These are phyloP conservation scores for Microsporum canis DNA, from an alignment of 2,329 filamentous ascomycete species.

Conservation along the genomic window DNA sequence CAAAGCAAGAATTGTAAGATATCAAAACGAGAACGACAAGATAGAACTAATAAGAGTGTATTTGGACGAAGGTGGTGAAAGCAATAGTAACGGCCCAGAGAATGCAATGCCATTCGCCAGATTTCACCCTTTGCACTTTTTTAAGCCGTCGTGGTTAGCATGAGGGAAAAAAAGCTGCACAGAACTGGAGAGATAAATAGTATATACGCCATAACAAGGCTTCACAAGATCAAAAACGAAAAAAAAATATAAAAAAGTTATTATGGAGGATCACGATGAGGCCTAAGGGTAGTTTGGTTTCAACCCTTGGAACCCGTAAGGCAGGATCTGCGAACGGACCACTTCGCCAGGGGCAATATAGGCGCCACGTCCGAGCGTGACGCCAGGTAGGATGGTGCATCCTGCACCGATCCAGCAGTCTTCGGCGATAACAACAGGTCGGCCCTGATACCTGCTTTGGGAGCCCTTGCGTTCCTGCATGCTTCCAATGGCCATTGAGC, in stretches of 20 bases:
- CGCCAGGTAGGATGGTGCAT: slow-evolving; percentile 45
- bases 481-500: slow-evolving; percentile 60
- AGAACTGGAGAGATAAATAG: background rate
- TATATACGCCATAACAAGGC: background rate
- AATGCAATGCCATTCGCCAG: background rate
- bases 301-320: slow-evolving; percentile 32
- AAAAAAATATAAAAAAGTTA: background rate
- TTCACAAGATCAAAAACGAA: background rate
- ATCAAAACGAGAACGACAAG: background rate
- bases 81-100: background rate
- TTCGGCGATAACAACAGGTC: slow-evolving; percentile 62
- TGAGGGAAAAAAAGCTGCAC: background rate
- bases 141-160: background rate
- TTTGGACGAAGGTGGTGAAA: background rate
- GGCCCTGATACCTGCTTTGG: slow-evolving; percentile 58
- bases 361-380: slow-evolving; percentile 31
- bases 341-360: slow-evolving; percentile 37
- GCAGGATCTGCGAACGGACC: slow-evolving; percentile 33
- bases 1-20: no score
- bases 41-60: background rate
- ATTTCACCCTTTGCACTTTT: background rate
- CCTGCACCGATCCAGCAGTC: slow-evolving; percentile 56
- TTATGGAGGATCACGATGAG: slow-evolving; percentile 1
- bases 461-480: slow-evolving; percentile 62
- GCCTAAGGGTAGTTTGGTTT: slow-evolving; percentile 28